phyloP scores from a whole-genome alignment of 805 yeast species.

The Nakazawaea ambrosiae region DNA sequence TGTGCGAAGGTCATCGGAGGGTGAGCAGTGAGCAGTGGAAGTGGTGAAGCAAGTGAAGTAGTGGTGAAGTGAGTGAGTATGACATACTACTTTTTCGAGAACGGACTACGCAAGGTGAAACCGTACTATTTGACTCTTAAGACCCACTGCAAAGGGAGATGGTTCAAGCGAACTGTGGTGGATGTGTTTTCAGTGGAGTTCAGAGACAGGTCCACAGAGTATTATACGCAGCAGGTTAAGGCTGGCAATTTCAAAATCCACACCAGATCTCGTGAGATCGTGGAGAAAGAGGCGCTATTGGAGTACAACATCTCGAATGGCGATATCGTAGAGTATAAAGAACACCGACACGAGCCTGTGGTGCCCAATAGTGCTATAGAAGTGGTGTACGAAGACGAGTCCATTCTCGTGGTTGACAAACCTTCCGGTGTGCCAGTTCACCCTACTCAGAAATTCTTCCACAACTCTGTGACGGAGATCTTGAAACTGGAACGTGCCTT shows the following conservation, averaged over 20 bases:
- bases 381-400: slow-evolving; percentile 29
- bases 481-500: slow-evolving; percentile 24
- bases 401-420: slow-evolving; percentile 37
- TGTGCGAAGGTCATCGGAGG: no score
- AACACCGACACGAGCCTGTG: slow-evolving; percentile 42
- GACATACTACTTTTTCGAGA: slow-evolving; percentile 15
- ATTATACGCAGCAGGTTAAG: slow-evolving; percentile 17
- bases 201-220: slow-evolving; percentile 18
- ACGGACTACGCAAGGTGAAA: slow-evolving; percentile 31
- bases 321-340: slow-evolving; percentile 20
- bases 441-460: slow-evolving; percentile 37
- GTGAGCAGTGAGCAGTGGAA: no score
- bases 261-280: slow-evolving; percentile 1
- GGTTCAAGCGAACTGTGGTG: slow-evolving; percentile 30
- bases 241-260: slow-evolving; percentile 6
- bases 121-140: slow-evolving; percentile 32
- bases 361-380: slow-evolving; percentile 20
- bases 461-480: slow-evolving; percentile 38
- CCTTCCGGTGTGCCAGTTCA: slow-evolving; percentile 52
- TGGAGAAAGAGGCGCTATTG: slow-evolving; percentile 12
- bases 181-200: slow-evolving; percentile 35
- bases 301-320: slow-evolving; percentile 12
- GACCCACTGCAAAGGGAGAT: slow-evolving; percentile 36
- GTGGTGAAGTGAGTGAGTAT: neutral
- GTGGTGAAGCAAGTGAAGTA: no score